Percentiles rank a stretch among this genome's conserved stretches.
Evolutionary conservation across 2,329 filamentous ascomycete species (phyloP).

Genomic region (Davidsoniella neocaledoniae): DNA sequence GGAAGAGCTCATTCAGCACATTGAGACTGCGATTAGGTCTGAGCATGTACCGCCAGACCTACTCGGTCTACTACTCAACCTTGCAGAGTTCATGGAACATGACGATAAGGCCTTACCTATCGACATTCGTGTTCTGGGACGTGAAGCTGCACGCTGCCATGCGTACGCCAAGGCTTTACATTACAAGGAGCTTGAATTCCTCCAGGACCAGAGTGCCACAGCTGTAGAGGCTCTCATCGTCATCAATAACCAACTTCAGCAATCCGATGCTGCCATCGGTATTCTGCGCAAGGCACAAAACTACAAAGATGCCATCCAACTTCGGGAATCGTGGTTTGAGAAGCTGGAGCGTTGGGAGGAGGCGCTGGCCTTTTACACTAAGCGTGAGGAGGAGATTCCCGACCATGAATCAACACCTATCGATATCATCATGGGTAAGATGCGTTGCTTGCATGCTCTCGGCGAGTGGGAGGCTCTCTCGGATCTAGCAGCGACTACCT

Average conservation of each 20-base stretch:
- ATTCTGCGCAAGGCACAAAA: conserved; percentile 91
- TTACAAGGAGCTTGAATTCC: conserved; percentile 96
- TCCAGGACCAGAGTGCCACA: conserved; percentile 89
- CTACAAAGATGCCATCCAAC: conserved; percentile 80
- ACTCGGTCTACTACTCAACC: conserved; percentile 78
- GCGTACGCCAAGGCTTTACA: conserved; percentile 96
- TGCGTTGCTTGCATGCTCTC: conserved; percentile 92
- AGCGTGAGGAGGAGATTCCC: conserved; percentile 32
- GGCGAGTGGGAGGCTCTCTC: conserved; percentile 95
- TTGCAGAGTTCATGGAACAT: conserved; percentile 99
- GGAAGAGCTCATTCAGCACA: conserved; percentile 86
- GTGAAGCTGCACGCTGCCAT: conserved; percentile 91
- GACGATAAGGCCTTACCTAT: conserved; percentile 97
- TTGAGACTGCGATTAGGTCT: conserved; percentile 88
- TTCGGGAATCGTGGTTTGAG: conserved; percentile 98
- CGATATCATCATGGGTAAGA: conserved; percentile 97
- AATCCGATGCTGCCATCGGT: conserved; percentile 95
- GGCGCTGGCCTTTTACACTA: conserved; percentile 78
- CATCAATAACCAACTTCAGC: conserved; percentile 98
- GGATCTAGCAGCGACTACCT: conserved; percentile 76
- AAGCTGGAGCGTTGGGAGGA: conserved; percentile 98
- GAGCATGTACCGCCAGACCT: conserved; percentile 93
- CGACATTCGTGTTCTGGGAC: conserved; percentile 83
- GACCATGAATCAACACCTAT: conserved; percentile 46
- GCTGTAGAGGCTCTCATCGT: conserved; percentile 95